Evolutionary conservation across 106 monocot genomes (phyloP), one percentile per base, ranked within the genome.

Genomic region (Phalaenopsis equestris): DNA sequence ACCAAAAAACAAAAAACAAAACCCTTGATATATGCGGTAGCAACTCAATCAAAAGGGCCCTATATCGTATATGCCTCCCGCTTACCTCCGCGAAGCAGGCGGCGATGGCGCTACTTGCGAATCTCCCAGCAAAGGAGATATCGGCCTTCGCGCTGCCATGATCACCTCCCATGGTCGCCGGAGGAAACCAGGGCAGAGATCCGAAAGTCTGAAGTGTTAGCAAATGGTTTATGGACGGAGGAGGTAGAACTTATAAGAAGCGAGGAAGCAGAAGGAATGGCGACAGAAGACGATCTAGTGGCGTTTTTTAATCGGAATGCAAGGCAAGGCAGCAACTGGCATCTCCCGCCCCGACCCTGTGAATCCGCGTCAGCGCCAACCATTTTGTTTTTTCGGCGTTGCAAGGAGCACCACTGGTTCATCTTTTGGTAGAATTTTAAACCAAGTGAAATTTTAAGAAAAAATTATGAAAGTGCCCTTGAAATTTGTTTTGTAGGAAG

Each of bases 31-130:
- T 3, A 8, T 61, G 58, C 58, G 6, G 58, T 19, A 61, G 58
- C 21, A 61, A 21, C 18, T 61, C 21, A 61, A 23, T 18, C 18
- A 61, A 61, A 23, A 61, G 52, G 52, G 61, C 9, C 17, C 5
- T 18, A 61, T 61, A 21, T n/a, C 61, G 61, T 15, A 10, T 6
- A 73, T 42, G 42, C 15, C 42, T 6, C 19, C 41, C 24, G 56
- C 37, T 57, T 68, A 83, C 83, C 83, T 83, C 83, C 8, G 83
- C 83, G 36, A 83, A 78, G 73, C 83, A 83, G 24, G 83, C 83
- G 24, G 83, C 83, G 42, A 78, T 83, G 38, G 83, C 83, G 56
- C 83, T 83, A 47, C 83, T 83, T 19, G 70, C 73, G 73, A 83
- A 83, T 73, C 83, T 83, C 17, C 83, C 83, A 36, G 78, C 78